Conservation (phyloP, 306 rosid genomes). For the Cotoneaster glaucophyllus region DNA sequence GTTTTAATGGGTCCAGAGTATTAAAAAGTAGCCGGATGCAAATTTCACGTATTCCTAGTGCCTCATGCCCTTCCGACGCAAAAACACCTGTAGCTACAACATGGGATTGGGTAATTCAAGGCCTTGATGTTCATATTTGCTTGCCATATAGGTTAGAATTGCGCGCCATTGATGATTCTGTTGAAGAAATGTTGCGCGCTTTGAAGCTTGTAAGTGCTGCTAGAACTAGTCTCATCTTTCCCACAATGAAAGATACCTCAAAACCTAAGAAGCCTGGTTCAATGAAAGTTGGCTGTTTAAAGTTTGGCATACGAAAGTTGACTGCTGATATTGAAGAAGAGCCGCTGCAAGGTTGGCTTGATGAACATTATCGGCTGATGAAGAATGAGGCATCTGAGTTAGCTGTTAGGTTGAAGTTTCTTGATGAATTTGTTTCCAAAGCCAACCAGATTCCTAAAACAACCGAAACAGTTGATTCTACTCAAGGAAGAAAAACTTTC, state of each 20-base stretch:
- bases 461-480: slow-evolving; percentile 44
- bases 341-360: slow-evolving; percentile 98
- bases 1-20: slow-evolving; percentile 71
- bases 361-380: slow-evolving; percentile 85
- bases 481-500: slow-evolving; percentile 48
- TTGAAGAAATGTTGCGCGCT: slow-evolving; percentile 90
- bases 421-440: slow-evolving; percentile 63
- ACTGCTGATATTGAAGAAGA: slow-evolving; percentile 95
- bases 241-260: slow-evolving; percentile 61
- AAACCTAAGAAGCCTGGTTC: slow-evolving; percentile 65
- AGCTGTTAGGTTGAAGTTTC: slow-evolving; percentile 76
- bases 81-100: slow-evolving; percentile 42
- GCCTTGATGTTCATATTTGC: slow-evolving; percentile 83
- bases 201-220: slow-evolving; percentile 78
- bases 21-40: slow-evolving; percentile 97
- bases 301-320: slow-evolving; percentile 73
- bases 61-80: slow-evolving; percentile 48
- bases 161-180: slow-evolving; percentile 93
- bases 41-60: slow-evolving; percentile 82
- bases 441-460: slow-evolving; percentile 46
- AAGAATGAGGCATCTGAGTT: slow-evolving; percentile 88
- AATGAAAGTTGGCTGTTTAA: slow-evolving; percentile 71
- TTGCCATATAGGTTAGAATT: slow-evolving; percentile 88
- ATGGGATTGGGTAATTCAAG: slow-evolving; percentile 98
- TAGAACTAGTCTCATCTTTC: slow-evolving; percentile 74